These are phyloP conservation scores for Syzygium grande DNA, from an alignment of 345 rosid genomes.

Conservation along the genomic window DNA sequence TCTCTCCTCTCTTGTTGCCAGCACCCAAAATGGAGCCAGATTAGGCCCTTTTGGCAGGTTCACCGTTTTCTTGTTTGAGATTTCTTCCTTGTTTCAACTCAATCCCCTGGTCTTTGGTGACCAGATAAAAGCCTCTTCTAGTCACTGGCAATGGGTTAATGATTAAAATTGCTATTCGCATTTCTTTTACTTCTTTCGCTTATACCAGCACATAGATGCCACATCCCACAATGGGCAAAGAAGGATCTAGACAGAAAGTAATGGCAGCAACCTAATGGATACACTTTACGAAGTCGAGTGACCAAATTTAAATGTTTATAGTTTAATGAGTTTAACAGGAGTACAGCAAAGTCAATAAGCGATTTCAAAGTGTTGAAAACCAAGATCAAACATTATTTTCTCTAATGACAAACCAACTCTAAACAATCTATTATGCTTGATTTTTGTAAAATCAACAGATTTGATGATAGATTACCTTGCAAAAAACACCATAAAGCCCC, in stretches of 20 bases:
- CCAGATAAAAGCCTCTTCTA: not conserved
- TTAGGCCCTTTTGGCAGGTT: not conserved
- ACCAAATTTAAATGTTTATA: not conserved
- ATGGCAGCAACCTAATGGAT: not conserved
- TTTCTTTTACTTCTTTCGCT: not conserved
- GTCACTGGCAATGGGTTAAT: not conserved
- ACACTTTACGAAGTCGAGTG: not conserved
- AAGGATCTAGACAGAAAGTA: not conserved
- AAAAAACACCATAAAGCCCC: constrained; percentile 82
- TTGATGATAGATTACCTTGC: constrained; percentile 45
- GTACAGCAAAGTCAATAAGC: not conserved
- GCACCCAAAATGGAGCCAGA: not conserved
- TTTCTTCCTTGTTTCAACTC: not conserved
- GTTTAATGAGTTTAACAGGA: not conserved
- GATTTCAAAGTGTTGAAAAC: not conserved
- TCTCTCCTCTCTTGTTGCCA: not conserved
- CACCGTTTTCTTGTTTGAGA: not conserved
- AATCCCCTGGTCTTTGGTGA: not conserved
- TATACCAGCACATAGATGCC: not conserved
- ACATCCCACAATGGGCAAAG: not conserved
- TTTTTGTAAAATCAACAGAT: not conserved
- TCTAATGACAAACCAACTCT: not conserved
- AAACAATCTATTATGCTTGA: not conserved
- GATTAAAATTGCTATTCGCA: not conserved
- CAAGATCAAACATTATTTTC: not conserved